Evolutionary conservation across 2,329 filamentous ascomycete genomes (phyloP).

Genomic region (Paraphoma sp.): DNA sequence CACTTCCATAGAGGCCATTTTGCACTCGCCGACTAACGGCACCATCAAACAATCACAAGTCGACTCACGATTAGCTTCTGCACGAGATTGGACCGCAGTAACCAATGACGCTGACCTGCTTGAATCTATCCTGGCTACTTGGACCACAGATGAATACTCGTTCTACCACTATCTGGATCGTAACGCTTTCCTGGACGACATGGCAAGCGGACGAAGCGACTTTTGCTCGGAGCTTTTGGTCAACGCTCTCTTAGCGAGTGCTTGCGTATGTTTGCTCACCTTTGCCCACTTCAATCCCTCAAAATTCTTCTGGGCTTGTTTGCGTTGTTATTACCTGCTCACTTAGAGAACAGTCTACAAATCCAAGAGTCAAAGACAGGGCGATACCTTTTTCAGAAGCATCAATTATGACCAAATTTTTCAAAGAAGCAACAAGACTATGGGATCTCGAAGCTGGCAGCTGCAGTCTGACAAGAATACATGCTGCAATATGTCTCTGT

Average conservation of each 20-base stretch:
- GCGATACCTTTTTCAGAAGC: slow-evolving; percentile 34
- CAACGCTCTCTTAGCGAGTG: slow-evolving; percentile 37
- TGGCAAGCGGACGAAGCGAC: slow-evolving; percentile 26
- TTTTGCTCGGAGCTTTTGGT: slow-evolving; percentile 42
- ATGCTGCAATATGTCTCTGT: slow-evolving; percentile 37
- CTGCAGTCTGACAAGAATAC: slow-evolving; percentile 31
- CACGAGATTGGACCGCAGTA: slow-evolving; percentile 32
- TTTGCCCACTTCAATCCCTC: too few species aligned
- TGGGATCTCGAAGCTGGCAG: slow-evolving; percentile 34
- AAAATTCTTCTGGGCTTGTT: too few species aligned
- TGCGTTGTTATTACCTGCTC: background rate
- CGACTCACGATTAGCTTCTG: slow-evolving; percentile 27
- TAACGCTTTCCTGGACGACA: slow-evolving; percentile 38
- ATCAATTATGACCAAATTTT: slow-evolving; percentile 33
- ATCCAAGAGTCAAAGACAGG: slow-evolving; percentile 32
- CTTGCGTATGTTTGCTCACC: slow-evolving; percentile 42
- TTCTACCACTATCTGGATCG: slow-evolving; percentile 42
- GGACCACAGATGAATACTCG: slow-evolving; percentile 33
- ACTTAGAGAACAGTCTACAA: slow-evolving; percentile 29
- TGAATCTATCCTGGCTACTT: slow-evolving; percentile 29
- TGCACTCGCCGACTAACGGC: slow-evolving; percentile 16
- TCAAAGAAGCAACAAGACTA: slow-evolving; percentile 34
- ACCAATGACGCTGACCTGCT: slow-evolving; percentile 26
- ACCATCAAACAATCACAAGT: slow-evolving; percentile 7
- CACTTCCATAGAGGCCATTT: slow-evolving; percentile 31